These are phyloP conservation scores for Boechera stricta DNA, from an alignment of 345 rosid species.

Conservation along the genomic window DNA sequence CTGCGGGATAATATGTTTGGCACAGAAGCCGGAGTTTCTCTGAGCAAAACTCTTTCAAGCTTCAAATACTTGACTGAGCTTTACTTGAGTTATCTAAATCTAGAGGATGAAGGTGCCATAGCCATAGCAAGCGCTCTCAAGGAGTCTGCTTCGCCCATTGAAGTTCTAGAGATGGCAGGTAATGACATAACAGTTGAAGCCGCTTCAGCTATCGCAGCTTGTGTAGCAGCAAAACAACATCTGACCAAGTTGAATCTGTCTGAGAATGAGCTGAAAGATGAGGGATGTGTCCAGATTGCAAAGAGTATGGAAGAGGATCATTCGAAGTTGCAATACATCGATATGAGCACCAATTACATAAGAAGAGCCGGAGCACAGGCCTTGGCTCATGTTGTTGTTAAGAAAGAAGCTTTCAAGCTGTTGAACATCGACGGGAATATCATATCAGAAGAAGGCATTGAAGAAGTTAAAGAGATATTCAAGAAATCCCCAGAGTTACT, in stretches of 20 bases:
- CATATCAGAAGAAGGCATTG: slow-evolving; percentile 87
- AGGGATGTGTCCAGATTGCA: slow-evolving; percentile 67
- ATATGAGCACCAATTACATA: slow-evolving; percentile 60
- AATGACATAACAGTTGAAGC: slow-evolving; percentile 82
- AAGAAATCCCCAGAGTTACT: slow-evolving; percentile 68
- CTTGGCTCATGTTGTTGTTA: slow-evolving; percentile 63
- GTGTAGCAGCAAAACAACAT: slow-evolving; percentile 60
- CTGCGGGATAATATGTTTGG: slow-evolving; percentile 92
- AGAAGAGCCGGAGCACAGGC: slow-evolving; percentile 76
- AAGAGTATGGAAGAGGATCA: slow-evolving; percentile 72
- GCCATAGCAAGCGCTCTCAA: slow-evolving; percentile 67
- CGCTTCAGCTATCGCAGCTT: slow-evolving; percentile 64
- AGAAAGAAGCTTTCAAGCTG: slow-evolving; percentile 68
- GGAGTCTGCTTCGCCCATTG: slow-evolving; percentile 69
- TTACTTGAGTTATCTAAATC: slow-evolving; percentile 82
- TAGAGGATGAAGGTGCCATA: slow-evolving; percentile 79
- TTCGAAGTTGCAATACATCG: slow-evolving; percentile 59
- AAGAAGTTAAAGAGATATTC: slow-evolving; percentile 74
- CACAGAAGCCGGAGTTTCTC: slow-evolving; percentile 71
- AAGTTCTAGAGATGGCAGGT: slow-evolving; percentile 90
- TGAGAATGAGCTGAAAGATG: slow-evolving; percentile 92
- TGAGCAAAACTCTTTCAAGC: slow-evolving; percentile 71
- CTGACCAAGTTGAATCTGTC: slow-evolving; percentile 78
- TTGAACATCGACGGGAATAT: slow-evolving; percentile 74
- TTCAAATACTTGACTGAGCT: slow-evolving; percentile 65